Conservation (phyloP, 192 early-diverging fungal species). For the Podila verticillata region DNA sequence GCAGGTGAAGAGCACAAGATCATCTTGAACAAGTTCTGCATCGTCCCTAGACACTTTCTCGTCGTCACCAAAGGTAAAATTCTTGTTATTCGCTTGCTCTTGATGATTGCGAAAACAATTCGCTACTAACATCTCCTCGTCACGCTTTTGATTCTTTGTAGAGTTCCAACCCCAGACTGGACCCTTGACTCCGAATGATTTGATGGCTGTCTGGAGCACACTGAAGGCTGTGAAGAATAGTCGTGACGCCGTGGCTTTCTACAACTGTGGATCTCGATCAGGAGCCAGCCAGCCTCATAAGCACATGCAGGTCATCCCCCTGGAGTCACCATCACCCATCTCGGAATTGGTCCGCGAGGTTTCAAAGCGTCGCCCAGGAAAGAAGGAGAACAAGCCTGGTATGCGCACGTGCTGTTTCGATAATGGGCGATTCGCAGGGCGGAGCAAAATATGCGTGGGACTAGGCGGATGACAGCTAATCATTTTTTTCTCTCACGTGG, state of each 20-base stretch:
- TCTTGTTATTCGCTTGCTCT: neutral
- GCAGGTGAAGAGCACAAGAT: constrained; percentile 50
- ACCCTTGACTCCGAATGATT: constrained; percentile 56
- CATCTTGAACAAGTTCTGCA: constrained; percentile 67
- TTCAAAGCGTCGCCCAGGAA: constrained; percentile 52
- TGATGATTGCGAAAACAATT: neutral
- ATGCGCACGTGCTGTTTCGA: neutral
- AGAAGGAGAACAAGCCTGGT: constrained; percentile 33
- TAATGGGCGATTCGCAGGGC: neutral
- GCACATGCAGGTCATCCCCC: constrained; percentile 66
- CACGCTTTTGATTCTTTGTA: constrained; percentile 11
- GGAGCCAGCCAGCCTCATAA: constrained; percentile 70
- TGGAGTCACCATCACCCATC: constrained; percentile 55
- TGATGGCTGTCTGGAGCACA: constrained; percentile 52
- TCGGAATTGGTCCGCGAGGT: constrained; percentile 39
- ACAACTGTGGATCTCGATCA: constrained; percentile 64
- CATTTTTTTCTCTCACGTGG: neutral
- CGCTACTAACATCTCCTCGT: neutral
- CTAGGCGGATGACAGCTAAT: neutral
- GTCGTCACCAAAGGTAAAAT: constrained; percentile 65
- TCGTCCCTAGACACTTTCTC: constrained; percentile 62
- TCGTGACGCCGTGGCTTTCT: constrained; percentile 56
- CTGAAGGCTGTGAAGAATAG: constrained; percentile 31
- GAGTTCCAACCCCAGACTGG: constrained; percentile 63
- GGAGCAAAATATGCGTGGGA: neutral